Base-by-base conservation (phyloP, 345 rosid genomes). In the Erodium maritimum region DNA sequence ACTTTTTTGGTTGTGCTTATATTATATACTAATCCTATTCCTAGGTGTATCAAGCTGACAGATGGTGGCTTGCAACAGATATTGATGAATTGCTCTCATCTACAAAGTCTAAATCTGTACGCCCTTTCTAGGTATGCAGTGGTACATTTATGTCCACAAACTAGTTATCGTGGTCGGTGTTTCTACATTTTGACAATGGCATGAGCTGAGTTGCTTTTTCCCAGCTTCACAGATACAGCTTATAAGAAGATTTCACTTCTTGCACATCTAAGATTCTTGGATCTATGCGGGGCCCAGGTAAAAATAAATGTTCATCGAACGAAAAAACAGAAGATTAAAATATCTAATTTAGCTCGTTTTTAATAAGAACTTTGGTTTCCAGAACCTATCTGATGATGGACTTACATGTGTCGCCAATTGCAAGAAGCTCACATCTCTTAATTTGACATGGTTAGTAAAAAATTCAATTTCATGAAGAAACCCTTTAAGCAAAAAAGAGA, bases 251-350 rank as follows among this genome's bases (percentile, higher is more conserved):
- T 88, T 45, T 86, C 85, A 54, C 72, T 76, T 74, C 61, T 91
- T 56, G 58, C 77, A 58, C 71, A 68, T 45, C 67, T 84, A 66
- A 78, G 69, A 66, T 82, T 81, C 82, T 72, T 91, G 65, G 98
- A 91, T 73, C 77, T 91, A 58, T 91, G 98, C 58, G 98, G 98
- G 25, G 91, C 93, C 21, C 98, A 88, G 95, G 96, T 91, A 70
- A 53, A 56, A 68, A n/a, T 57, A 66, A 61, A 61, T 48, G 34
- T 56, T 53, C 56, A 52, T 63, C 61, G 21, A 66, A 11, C 37
- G n/a, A n/a, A 29, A 29, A 29, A 5, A 4, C 37, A 29, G 5
- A 5, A 29, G 8, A 29, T 11, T 29, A 29, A 1, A n/a, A n/a
- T n/a, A n/a, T n/a, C n/a, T n/a, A n/a, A 29, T 29, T 1, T 29